phyloP scores from a whole-genome alignment of 768 basidiomycete genomes.

The Lactarius psammicola region DNA sequence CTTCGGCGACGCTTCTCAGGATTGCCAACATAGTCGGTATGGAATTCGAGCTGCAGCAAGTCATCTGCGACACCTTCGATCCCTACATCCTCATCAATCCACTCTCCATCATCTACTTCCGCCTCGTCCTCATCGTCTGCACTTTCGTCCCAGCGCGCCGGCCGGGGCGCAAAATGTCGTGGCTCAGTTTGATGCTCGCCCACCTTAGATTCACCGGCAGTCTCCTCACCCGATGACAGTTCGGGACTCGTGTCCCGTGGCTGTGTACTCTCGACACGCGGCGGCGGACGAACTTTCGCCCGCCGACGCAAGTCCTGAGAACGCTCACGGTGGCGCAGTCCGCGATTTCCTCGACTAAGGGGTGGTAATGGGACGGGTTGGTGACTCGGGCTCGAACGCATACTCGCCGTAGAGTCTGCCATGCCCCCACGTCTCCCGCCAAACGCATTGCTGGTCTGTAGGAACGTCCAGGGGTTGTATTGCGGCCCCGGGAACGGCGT shows the following conservation, averaged over 20 bases:
- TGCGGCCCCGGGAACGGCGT: constrained; percentile 66
- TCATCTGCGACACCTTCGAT: constrained; percentile 75
- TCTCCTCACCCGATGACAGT: constrained; percentile 74
- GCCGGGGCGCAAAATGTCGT: constrained; percentile 22
- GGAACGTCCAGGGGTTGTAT: constrained; percentile 73
- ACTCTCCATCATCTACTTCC: constrained; percentile 35
- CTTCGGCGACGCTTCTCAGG: constrained; percentile 63
- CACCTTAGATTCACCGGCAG: constrained; percentile 59
- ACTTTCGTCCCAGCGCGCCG: constrained; percentile 39
- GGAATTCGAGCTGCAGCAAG: constrained; percentile 71
- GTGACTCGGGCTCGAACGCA: constrained; percentile 71
- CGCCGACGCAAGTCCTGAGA: constrained; percentile 37
- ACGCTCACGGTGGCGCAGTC: constrained; percentile 47
- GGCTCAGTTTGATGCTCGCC: constrained; percentile 31
- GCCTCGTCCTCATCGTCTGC: constrained; percentile 41
- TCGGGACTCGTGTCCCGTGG: constrained; percentile 81
- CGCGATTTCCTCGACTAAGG: constrained; percentile 45
- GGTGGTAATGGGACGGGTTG: constrained; percentile 59
- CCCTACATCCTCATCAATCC: constrained; percentile 64
- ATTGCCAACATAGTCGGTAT: constrained; percentile 66
- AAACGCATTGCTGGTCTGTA: constrained; percentile 41
- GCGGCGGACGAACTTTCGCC: constrained; percentile 58
- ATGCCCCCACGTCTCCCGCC: constrained; percentile 30
- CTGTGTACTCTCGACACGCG: constrained; percentile 79
- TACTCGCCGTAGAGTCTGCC: constrained; percentile 51